Conservation (phyloP, 179 eudicot genomes). For the Beta macrorhiza region DNA sequence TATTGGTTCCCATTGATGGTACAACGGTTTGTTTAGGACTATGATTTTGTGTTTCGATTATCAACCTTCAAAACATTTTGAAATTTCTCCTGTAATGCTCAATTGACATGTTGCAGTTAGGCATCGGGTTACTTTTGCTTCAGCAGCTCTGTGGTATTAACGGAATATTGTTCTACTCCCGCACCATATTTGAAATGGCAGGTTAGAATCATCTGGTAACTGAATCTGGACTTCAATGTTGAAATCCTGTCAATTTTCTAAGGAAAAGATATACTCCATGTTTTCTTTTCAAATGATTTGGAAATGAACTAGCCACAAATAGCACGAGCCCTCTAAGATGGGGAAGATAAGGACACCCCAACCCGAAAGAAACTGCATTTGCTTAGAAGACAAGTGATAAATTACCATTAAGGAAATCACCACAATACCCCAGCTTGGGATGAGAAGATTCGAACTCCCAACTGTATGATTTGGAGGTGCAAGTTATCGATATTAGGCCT, state of each 20-base stretch:
- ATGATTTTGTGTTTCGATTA: not conserved
- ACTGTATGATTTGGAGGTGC: too few relatives aligned
- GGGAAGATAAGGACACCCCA: too few relatives aligned
- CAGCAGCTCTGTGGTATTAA: constrained; percentile 90
- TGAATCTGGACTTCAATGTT: not conserved
- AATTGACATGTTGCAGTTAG: constrained; percentile 55
- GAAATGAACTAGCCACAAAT: too few relatives aligned
- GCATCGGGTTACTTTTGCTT: constrained; percentile 80
- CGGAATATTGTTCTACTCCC: constrained; percentile 86
- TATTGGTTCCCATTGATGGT: constrained; percentile 95
- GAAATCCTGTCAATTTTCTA: not conserved
- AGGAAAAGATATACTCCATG: not conserved
- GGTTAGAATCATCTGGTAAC: constrained; percentile 42
- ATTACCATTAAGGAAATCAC: too few relatives aligned
- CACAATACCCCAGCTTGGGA: too few relatives aligned
- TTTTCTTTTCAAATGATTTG: too few relatives aligned
- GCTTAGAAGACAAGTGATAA: too few relatives aligned
- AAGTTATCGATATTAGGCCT: too few relatives aligned
- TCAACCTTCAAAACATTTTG: constrained; percentile 7
- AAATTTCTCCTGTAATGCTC: constrained; percentile 17
- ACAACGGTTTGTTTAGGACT: constrained; percentile 32
- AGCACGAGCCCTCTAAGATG: too few relatives aligned
- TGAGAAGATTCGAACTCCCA: too few relatives aligned
- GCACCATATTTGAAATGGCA: constrained; percentile 74
- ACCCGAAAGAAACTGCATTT: too few relatives aligned